Conservation (phyloP, 257 asterid genomes). For the Nicotiana paniculata region DNA sequence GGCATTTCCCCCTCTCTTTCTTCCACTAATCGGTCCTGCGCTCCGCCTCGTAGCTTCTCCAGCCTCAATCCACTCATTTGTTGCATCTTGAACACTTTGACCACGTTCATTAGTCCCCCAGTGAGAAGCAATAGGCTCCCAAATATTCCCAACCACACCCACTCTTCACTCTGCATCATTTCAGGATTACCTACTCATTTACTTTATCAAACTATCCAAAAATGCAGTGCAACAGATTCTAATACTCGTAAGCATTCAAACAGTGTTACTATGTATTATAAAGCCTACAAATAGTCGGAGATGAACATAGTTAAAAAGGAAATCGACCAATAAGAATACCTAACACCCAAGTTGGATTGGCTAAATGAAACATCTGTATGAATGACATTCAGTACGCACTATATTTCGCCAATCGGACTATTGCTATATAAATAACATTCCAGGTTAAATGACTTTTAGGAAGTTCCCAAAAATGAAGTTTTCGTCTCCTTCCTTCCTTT, state of each 20-base stretch:
- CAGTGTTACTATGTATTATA: background rate
- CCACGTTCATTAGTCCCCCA: constrained; percentile 66
- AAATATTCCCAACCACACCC: constrained; percentile 61
- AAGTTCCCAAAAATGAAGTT: constrained; percentile 7
- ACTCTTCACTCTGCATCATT: constrained; percentile 44
- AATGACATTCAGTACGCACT: background rate
- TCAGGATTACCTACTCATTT: background rate
- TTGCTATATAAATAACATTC: constrained; percentile 11
- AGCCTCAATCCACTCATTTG: constrained; percentile 45
- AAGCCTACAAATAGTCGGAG: background rate
- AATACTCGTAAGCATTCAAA: background rate
- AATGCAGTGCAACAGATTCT: background rate
- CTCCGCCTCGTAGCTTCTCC: constrained; percentile 87
- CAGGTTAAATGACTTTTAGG: constrained; percentile 11
- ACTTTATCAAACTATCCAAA: background rate
- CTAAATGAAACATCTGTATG: background rate
- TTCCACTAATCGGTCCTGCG: constrained; percentile 48
- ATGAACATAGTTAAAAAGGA: background rate
- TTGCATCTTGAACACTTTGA: constrained; percentile 82
- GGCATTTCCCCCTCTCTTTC: constrained; percentile 56
- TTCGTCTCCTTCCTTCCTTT: background rate
- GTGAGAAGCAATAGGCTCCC: constrained; percentile 58
- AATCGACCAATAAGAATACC: background rate
- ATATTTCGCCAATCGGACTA: background rate
- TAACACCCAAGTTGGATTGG: background rate